A percentile compares a stretch with the other conserved stretches of the same genome.
phyloP scores from a whole-genome alignment of 495 filamentous ascomycete species.

The Aspergillus nidulans region DNA sequence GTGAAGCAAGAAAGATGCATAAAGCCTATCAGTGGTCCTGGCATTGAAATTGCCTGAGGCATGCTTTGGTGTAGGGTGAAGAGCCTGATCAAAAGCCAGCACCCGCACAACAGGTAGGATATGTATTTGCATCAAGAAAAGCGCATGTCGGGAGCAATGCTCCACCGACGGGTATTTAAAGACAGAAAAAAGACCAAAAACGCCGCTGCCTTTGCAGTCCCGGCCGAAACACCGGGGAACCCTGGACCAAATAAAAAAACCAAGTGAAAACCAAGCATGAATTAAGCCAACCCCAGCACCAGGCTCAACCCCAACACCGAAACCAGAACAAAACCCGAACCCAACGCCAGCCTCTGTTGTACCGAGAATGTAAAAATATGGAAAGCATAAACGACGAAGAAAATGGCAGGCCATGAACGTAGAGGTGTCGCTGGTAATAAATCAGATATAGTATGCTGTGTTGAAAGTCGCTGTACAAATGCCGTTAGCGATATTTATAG shows the following conservation, averaged over 20 bases:
- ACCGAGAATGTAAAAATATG: too few relatives aligned
- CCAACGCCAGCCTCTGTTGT: background rate
- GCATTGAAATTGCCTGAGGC: background rate
- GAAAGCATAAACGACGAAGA: too few relatives aligned
- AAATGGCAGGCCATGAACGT: constrained; percentile 21
- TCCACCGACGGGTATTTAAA: background rate
- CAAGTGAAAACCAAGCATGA: background rate
- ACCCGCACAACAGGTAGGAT: background rate
- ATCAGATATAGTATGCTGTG: too few relatives aligned
- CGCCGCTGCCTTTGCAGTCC: too few relatives aligned
- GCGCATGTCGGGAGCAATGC: background rate
- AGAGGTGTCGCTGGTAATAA: too few relatives aligned
- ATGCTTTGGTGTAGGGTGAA: background rate
- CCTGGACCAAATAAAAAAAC: background rate
- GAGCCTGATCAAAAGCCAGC: background rate
- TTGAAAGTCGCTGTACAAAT: too few relatives aligned
- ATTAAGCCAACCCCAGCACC: background rate
- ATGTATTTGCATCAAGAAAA: background rate
- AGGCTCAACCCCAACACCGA: background rate
- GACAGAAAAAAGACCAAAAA: background rate
- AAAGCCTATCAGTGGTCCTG: too few relatives aligned
- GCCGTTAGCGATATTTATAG: too few relatives aligned
- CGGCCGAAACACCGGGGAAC: too few relatives aligned
- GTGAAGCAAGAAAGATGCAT: background rate
- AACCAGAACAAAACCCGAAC: background rate